Percentiles rank a stretch among this genome's conserved stretches.
Conservation (phyloP, 2,329 filamentous ascomycete species). For the Pyrenochaeta sp. region DNA sequence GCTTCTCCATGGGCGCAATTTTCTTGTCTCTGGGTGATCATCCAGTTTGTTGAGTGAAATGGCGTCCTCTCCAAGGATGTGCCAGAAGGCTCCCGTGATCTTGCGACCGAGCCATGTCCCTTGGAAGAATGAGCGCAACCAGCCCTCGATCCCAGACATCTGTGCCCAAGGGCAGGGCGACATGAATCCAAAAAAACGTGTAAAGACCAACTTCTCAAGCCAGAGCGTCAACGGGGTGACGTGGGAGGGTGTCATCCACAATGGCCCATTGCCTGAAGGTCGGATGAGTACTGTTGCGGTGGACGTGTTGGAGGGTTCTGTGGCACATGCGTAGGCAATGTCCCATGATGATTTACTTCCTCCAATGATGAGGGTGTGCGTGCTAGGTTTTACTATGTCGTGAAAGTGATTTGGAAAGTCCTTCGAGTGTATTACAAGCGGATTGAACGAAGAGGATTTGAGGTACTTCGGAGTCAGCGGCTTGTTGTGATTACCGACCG, state of each 20-base stretch:
- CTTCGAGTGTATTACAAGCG: slow-evolving; percentile 66
- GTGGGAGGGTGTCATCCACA: slow-evolving; percentile 67
- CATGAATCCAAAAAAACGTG: slow-evolving; percentile 76
- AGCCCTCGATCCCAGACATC: slow-evolving; percentile 65
- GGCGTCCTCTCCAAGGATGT: slow-evolving; percentile 63
- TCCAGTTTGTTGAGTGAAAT: slow-evolving; percentile 58
- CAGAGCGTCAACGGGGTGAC: slow-evolving; percentile 74
- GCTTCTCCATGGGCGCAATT: slow-evolving; percentile 53
- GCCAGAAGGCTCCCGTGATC: slow-evolving; percentile 66
- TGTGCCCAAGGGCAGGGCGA: slow-evolving; percentile 77
- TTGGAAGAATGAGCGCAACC: slow-evolving; percentile 65
- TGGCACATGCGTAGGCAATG: slow-evolving; percentile 66
- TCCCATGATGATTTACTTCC: slow-evolving; percentile 72
- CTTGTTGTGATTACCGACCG: slow-evolving; percentile 68
- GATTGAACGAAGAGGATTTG: slow-evolving; percentile 60
- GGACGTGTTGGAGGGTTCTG: slow-evolving; percentile 22
- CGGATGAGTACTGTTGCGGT: slow-evolving; percentile 69
- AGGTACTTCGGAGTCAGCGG: slow-evolving; percentile 63
- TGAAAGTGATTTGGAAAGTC: slow-evolving; percentile 57
- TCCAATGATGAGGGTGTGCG: slow-evolving; percentile 62
- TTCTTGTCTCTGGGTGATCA: slow-evolving; percentile 51
- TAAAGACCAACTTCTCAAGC: slow-evolving; percentile 73
- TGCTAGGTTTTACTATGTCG: slow-evolving; percentile 48
- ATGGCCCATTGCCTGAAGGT: slow-evolving; percentile 66
- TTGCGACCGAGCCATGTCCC: slow-evolving; percentile 64